phyloP scores from a whole-genome alignment of 768 basidiomycete genomes.

The Suillus subluteus region DNA sequence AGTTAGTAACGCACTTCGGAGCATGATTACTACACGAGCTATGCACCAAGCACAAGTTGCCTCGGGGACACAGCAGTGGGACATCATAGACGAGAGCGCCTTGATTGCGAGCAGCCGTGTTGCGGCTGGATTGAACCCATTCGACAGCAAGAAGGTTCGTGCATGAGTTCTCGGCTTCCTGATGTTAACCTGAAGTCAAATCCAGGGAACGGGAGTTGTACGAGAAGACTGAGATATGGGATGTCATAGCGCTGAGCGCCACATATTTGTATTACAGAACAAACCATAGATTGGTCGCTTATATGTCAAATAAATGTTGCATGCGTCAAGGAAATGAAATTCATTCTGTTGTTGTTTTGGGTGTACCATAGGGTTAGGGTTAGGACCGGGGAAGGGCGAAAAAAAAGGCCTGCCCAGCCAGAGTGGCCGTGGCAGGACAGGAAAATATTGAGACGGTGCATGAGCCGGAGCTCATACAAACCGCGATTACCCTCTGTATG shows the following conservation, averaged over 20 bases:
- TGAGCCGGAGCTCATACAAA: slow-evolving; percentile 72
- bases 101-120: slow-evolving; percentile 78
- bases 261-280: no score
- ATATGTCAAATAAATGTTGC: not conserved
- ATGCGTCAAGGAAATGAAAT: not conserved
- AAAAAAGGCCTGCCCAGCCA: slow-evolving; percentile 57
- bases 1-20: slow-evolving; percentile 74
- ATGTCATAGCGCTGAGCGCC: not conserved
- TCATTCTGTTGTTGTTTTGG: no score
- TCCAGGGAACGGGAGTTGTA: slow-evolving; percentile 26
- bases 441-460: slow-evolving; percentile 79
- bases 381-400: slow-evolving; percentile 45
- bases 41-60: slow-evolving; percentile 54
- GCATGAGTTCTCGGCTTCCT: not conserved
- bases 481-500: slow-evolving; percentile 56
- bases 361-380: slow-evolving; percentile 35
- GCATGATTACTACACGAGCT: slow-evolving; percentile 79
- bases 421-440: slow-evolving; percentile 68
- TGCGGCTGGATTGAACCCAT: slow-evolving; percentile 65
- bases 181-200: not conserved
- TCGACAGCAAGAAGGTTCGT: slow-evolving; percentile 40
- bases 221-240: slow-evolving; percentile 23
- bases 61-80: slow-evolving; percentile 52
- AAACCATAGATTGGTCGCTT: no score
- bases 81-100: slow-evolving; percentile 81